A percentile compares a stretch with the other conserved stretches of the same genome.
Evolutionary conservation across 1,139 yeast genomes (phyloP).

Genomic region (Yamadazyma diddensiae): DNA sequence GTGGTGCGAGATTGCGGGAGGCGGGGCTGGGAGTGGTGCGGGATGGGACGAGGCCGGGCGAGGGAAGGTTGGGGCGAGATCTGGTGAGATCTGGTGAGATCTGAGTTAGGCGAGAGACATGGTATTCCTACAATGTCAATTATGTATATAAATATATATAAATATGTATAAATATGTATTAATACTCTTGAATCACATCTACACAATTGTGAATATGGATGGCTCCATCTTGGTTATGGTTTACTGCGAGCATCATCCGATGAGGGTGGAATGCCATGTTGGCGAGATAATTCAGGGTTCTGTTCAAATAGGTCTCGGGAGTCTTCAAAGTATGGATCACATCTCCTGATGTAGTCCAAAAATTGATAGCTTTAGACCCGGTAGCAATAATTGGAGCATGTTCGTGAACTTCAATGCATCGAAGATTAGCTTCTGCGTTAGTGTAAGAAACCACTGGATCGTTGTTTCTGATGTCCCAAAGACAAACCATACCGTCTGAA

Average conservation of each 20-base stretch:
- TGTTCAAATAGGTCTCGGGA: slow-evolving; percentile 44
- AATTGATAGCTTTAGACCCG: slow-evolving; percentile 76
- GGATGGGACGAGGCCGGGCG: too few species aligned
- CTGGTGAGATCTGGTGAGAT: neutral
- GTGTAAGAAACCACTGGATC: slow-evolving; percentile 68
- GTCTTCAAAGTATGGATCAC: slow-evolving; percentile 60
- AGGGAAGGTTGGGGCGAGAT: too few species aligned
- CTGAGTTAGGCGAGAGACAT: neutral
- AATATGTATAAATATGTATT: too few species aligned
- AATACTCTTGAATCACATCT: slow-evolving; percentile 40
- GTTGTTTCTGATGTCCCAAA: slow-evolving; percentile 85
- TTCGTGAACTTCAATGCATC: slow-evolving; percentile 83
- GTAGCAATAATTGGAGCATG: slow-evolving; percentile 93
- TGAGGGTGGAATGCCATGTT: slow-evolving; percentile 87
- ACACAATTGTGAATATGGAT: slow-evolving; percentile 59
- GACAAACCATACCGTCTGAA: slow-evolving; percentile 74
- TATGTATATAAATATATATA: neutral
- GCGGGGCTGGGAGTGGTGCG: neutral
- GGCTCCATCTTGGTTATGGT: slow-evolving; percentile 75
- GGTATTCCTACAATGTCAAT: neutral
- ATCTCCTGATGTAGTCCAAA: slow-evolving; percentile 88
- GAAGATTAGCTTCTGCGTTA: slow-evolving; percentile 58
- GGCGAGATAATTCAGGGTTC: slow-evolving; percentile 57
- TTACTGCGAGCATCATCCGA: slow-evolving; percentile 86
- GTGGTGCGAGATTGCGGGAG: slow-evolving; percentile 1